These are phyloP conservation scores for Monosporascus sp. DNA, from an alignment of 2,329 filamentous ascomycete species.

Conservation along the genomic window DNA sequence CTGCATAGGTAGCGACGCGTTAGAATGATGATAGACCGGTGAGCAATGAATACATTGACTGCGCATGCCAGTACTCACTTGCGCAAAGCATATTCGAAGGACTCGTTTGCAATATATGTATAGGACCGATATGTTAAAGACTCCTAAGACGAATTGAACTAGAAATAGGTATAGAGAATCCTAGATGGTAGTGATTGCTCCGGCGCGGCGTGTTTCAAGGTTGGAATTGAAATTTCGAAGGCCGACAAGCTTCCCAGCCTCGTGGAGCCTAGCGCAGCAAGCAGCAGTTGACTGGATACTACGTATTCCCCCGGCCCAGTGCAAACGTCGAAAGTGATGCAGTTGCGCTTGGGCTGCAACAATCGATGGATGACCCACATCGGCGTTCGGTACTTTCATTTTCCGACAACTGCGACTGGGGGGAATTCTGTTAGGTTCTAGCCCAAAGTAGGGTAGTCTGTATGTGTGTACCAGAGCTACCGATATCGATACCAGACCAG, in stretches of 20 bases:
- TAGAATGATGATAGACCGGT: conserved; percentile 8
- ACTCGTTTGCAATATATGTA: background rate
- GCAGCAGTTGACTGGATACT: too few species aligned
- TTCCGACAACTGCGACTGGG: too few species aligned
- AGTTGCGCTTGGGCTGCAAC: too few species aligned
- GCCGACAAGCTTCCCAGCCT: background rate
- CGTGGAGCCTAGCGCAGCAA: background rate
- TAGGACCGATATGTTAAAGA: too few species aligned
- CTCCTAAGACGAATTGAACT: background rate
- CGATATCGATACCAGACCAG: too few species aligned
- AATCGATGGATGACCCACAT: too few species aligned
- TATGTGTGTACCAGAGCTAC: too few species aligned
- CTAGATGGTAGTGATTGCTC: conserved; percentile 6
- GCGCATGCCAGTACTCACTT: conserved; percentile 26
- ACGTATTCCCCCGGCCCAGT: too few species aligned
- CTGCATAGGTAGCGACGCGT: conserved; percentile 39
- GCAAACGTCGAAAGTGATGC: too few species aligned
- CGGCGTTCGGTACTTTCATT: too few species aligned
- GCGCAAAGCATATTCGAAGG: conserved; percentile 43
- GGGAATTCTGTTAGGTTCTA: too few species aligned
- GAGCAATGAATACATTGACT: background rate
- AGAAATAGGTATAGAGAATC: background rate
- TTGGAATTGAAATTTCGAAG: background rate
- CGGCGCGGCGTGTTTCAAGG: background rate
- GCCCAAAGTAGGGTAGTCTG: too few species aligned